Evolutionary conservation across 2,329 filamentous ascomycete genomes (phyloP).

Genomic region (Botryotinia globosa): DNA sequence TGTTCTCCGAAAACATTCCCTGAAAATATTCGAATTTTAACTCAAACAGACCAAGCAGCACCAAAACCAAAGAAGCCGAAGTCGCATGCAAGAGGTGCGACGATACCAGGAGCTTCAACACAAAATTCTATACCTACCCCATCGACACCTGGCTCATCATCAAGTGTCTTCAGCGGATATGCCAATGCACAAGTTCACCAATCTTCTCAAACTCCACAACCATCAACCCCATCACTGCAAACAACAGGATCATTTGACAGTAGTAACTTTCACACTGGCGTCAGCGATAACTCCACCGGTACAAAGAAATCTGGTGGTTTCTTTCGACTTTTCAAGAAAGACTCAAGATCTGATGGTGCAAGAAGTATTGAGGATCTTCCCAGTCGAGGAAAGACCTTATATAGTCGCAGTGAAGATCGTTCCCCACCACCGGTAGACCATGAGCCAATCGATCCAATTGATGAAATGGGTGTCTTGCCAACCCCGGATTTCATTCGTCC

Average conservation of each 20-base stretch:
- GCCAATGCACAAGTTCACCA: neutral
- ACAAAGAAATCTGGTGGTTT: constrained; percentile 10
- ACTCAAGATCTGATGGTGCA: neutral
- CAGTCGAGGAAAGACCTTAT: neutral
- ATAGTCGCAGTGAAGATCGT: constrained; percentile 8
- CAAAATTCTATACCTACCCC: neutral
- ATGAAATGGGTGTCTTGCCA: neutral
- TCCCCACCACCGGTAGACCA: neutral
- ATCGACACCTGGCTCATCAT: neutral
- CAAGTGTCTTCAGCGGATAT: neutral
- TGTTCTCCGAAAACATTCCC: neutral
- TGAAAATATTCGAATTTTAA: constrained; percentile 9
- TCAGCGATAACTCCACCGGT: neutral
- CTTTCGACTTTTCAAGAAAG: constrained; percentile 4
- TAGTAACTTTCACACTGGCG: neutral
- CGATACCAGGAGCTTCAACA: constrained; percentile 12
- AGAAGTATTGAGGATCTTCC: neutral
- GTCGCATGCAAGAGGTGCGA: constrained; percentile 3
- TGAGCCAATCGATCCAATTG: neutral
- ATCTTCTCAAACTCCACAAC: neutral
- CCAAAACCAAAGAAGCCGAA: constrained; percentile 13
- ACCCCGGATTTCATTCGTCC: constrained; percentile 15
- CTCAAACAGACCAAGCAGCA: constrained; percentile 19
- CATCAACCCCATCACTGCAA: constrained; percentile 5
- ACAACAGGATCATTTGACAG: constrained; percentile 9